Evolutionary conservation across 495 filamentous ascomycete species (phyloP).

Genomic region (Xylaria castorea): DNA sequence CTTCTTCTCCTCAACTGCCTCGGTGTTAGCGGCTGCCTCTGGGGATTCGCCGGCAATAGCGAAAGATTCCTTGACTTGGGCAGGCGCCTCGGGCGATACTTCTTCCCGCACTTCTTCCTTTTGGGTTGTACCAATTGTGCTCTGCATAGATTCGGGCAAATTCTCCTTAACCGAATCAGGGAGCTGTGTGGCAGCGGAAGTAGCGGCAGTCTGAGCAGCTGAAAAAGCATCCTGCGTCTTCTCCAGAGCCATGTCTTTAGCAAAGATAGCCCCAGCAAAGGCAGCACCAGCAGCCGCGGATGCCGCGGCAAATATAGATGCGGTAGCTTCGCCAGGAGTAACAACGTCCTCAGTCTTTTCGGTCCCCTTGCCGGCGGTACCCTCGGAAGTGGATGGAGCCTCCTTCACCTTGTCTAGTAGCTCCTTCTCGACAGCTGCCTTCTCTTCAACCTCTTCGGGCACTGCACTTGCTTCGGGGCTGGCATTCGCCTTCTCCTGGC

Average conservation of each 20-base stretch:
- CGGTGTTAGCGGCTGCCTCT: conserved; percentile 72
- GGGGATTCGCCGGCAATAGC: conserved; percentile 66
- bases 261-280: conserved; percentile 42
- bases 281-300: conserved; percentile 50
- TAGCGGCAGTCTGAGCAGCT: conserved; percentile 34
- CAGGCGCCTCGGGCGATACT: conserved; percentile 65
- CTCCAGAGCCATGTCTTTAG: conserved; percentile 42
- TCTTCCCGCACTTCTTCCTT: conserved; percentile 45
- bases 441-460: conserved; percentile 63
- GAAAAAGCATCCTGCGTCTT: conserved; percentile 42
- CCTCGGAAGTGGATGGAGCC: conserved; percentile 63
- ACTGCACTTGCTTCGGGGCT: conserved; percentile 67
- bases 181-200: conserved; percentile 39
- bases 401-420: conserved; percentile 64
- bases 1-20: conserved; percentile 78
- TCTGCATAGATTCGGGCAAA: conserved; percentile 43
- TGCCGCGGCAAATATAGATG: conserved; percentile 46
- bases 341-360: conserved; percentile 55
- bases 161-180: conserved; percentile 46
- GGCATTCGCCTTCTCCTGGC: conserved; percentile 64
- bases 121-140: conserved; percentile 31
- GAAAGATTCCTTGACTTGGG: conserved; percentile 76
- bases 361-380: conserved; percentile 53
- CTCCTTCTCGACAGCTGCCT: conserved; percentile 66
- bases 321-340: conserved; percentile 49